These are phyloP conservation scores for Cercophora sp. DNA, from an alignment of 495 filamentous ascomycete genomes.

Conservation along the genomic window DNA sequence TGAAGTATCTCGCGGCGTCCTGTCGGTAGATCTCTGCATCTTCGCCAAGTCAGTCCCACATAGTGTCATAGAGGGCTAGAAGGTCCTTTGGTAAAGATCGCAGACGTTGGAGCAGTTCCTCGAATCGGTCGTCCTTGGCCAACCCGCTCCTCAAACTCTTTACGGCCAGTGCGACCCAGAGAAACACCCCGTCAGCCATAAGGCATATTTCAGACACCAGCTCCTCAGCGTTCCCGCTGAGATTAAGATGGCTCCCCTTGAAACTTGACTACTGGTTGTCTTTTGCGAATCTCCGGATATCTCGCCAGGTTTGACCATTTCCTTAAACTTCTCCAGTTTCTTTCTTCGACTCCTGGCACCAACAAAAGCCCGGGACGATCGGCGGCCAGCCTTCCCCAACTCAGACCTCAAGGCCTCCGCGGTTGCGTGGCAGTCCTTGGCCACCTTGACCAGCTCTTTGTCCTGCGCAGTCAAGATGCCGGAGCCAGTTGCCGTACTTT, in stretches of 20 bases:
- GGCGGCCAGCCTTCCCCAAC: no score
- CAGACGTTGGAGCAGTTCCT: slow-evolving; percentile 22
- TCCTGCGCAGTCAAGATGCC: neutral
- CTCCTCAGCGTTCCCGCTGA: no score
- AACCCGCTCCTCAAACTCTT: slow-evolving; percentile 28
- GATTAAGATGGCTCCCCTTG: no score
- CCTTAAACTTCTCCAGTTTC: no score
- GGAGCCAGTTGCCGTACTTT: neutral
- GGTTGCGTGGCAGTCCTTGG: slow-evolving; percentile 12
- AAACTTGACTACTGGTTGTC: no score
- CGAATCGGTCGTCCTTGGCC: slow-evolving; percentile 23
- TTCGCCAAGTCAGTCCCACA: slow-evolving; percentile 18
- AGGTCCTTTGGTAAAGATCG: slow-evolving; percentile 25
- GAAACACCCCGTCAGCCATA: slow-evolving; percentile 38
- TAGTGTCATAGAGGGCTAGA: slow-evolving; percentile 21
- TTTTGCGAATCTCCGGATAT: no score
- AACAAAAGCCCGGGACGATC: no score
- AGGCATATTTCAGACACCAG: no score
- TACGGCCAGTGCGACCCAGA: slow-evolving; percentile 37
- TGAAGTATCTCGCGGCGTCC: slow-evolving; percentile 15
- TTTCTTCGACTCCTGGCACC: no score
- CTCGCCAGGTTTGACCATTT: no score
- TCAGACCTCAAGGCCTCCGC: no score
- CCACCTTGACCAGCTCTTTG: neutral
- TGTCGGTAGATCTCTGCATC: slow-evolving; percentile 8